These are phyloP conservation scores for Eucalyptus globulus DNA, from an alignment of 345 rosid species.

Conservation along the genomic window DNA sequence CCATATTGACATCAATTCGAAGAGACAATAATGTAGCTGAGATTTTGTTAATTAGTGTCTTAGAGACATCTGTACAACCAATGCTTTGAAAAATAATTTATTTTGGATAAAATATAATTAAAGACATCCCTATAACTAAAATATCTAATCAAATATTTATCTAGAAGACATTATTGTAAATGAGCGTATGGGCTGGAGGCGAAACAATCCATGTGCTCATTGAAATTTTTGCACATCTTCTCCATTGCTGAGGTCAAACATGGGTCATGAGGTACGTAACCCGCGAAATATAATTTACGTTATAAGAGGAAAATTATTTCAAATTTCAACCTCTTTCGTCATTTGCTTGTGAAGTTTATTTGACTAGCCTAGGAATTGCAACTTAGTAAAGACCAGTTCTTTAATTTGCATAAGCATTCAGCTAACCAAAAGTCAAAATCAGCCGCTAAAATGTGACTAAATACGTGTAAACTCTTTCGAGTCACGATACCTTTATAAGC, in stretches of 20 bases:
- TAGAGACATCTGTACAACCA: not conserved
- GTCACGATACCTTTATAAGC: rapidly evolving
- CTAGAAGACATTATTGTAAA: not conserved
- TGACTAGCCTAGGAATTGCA: not conserved
- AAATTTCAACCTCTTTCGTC: not conserved
- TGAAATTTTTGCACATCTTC: not conserved
- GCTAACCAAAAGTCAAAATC: not conserved
- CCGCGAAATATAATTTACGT: not conserved
- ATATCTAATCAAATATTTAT: not conserved
- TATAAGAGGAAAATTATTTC: not conserved
- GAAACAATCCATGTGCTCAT: not conserved
- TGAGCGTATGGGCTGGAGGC: not conserved
- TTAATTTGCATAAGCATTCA: not conserved
- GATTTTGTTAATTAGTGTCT: not conserved
- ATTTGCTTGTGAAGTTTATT: not conserved
- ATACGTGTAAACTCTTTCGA: not conserved
- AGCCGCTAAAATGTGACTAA: not conserved
- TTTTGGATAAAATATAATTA: not conserved
- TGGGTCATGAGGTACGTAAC: not conserved
- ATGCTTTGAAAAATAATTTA: not conserved
- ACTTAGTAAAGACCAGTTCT: not conserved
- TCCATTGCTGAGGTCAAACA: not conserved
- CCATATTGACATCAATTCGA: not conserved
- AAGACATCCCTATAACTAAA: not conserved
- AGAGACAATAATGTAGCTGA: not conserved